These are phyloP conservation scores for Blepharisma undulans DNA, from an alignment of 169 alveolate species.

Conservation along the genomic window DNA sequence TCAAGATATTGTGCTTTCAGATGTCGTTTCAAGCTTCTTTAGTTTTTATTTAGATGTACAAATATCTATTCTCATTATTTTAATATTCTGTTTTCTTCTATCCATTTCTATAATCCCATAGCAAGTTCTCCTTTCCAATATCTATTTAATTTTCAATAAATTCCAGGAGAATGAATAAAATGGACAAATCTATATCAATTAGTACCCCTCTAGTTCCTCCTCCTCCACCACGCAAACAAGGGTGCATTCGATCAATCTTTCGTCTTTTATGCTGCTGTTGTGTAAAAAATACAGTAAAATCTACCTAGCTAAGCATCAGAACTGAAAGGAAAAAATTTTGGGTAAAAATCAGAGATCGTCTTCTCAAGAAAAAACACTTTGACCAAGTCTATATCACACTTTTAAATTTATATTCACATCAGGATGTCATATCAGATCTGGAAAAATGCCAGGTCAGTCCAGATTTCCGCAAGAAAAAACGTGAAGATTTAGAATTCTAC, in stretches of 20 bases:
- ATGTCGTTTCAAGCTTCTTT: too few species aligned
- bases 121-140: neutral
- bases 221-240: neutral
- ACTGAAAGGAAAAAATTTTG: neutral
- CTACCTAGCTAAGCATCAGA: conserved; percentile 8
- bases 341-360: neutral
- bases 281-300: conserved; percentile 3
- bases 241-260: neutral
- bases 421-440: neutral
- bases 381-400: conserved; percentile 9
- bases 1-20: too few species aligned
- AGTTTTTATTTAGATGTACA: too few species aligned
- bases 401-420: conserved; percentile 14
- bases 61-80: neutral
- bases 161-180: neutral
- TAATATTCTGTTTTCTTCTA: neutral
- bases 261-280: conserved; percentile 28
- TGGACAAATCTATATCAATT: neutral
- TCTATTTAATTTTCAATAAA: neutral
- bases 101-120: neutral
- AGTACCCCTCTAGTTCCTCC: neutral
- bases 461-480: neutral
- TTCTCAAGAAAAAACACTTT: neutral
- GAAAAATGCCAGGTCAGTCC: conserved; percentile 10
- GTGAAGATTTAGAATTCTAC: conserved; percentile 40